Base-by-base conservation (phyloP, 169 alveolate genomes). In the Plasmodium chabaudi region DNA sequence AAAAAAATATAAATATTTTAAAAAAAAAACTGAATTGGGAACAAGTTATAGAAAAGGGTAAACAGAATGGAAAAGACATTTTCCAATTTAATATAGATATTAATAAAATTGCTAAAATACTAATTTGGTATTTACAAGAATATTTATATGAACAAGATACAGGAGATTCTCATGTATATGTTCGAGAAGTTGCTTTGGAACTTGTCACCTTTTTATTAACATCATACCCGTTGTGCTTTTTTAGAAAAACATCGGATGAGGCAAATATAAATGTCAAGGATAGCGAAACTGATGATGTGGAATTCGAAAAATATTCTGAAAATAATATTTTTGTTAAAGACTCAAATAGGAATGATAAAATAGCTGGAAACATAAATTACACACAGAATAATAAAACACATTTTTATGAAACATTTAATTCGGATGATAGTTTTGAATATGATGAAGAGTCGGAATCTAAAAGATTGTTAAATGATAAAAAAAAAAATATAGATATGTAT, bases 131-230 rank as follows among this genome's bases (percentile, higher is more conserved):
- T 46, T 67, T 82, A 27, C 90, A 82, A 60, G 90, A 82, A 67
- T 82, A 82, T 67, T 70, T 82, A 17, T 82, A 67, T 60, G 90
- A 82, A 55, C 55, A 59, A 12, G 90, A 82, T 70, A 67, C 68
- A 39, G 90, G 90, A 10, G 90, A 82, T 67, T 82, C 90, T 3
- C 90, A 82, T 47, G n/a, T 82, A 15, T 82, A 19, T 71, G 90
- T 82, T 7, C 25, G 90, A 17, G 90, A 82, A 59, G 68, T 82
- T 27, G 67, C 84, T 25, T 71, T 82, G 9, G 90, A 70, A 2
- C 74, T 67, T 5, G 68, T 72, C 51, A 70, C 82, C 42, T 82
- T 67, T 47, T 56, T 82, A 6, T 67, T 82, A 67, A 82, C 90
- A 1, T 59, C 90, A 6, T 82, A 65, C 23, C 90, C 90, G 19